Evolutionary conservation across 2,329 filamentous ascomycete species (phyloP), one percentile per base, ranked within the genome.

Genomic region (Trichoderma citrinoviride): DNA sequence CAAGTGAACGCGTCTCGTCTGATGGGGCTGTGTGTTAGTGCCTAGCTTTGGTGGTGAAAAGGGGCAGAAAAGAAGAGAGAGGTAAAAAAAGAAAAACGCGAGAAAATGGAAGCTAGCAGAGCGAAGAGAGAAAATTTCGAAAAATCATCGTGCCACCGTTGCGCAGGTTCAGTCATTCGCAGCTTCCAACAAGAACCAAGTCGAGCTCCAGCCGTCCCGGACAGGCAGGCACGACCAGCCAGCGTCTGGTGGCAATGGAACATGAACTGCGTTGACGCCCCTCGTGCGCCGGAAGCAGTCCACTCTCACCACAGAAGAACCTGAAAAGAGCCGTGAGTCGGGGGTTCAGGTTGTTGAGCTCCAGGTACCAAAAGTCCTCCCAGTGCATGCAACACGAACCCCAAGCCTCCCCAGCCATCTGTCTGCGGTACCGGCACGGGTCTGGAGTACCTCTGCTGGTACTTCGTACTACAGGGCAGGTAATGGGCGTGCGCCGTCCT

Each of bases 231-330:
- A 44, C 33, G 4, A 37, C 12, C 33, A 37, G 33, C 33, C 33
- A 37, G 33, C 33, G 33, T 37, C 33, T 37, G 33, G 33, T 37
- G 33, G 33, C 33, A 37, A 37, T 47, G 49, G 63, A 49, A 23
- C 60, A 55, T 55, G 55, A 49, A 65, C 56, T 61, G 61, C 62
- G 63, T 60, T 52, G 29, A 65, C 56, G 54, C 65, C 62, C 60
- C 65, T 57, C 52, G 12, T 64, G 64, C 29, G 21, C 64, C 47
- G 40, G 37, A 53, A 54, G 33, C 49, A 58, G 56, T n/a, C 52
- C 61, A 37, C 61, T 55, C 43, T 49, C 12, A 37, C 33, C 33
- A 37, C 33, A 37, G 33, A 37, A 37, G 33, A 37, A 5, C 33
- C 33, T 37, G 33, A 25, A 49, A 49, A 29, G 56, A 55, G 47